These are phyloP conservation scores for Leptomonas seymouri DNA, from an alignment of 208 protist species.

Conservation along the genomic window DNA sequence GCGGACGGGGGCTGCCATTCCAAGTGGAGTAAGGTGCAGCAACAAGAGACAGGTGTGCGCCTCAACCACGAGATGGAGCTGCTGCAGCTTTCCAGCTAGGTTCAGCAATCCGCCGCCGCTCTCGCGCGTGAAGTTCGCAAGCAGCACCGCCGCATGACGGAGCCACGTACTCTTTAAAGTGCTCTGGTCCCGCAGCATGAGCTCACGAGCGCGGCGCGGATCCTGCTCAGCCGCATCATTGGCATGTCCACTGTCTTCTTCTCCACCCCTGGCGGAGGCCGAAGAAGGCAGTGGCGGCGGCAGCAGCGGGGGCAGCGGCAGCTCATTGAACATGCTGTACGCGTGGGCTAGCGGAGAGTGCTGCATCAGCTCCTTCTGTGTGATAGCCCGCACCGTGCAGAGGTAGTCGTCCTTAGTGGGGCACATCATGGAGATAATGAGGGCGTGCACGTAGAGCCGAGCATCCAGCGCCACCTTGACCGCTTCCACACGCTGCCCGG, in stretches of 20 bases:
- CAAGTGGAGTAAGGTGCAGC: constrained; percentile 50
- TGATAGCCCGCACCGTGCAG: constrained; percentile 59
- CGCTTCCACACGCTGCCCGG: constrained; percentile 65
- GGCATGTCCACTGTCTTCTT: not conserved
- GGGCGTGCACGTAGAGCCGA: constrained; percentile 64
- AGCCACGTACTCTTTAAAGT: constrained; percentile 42
- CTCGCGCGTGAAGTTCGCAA: constrained; percentile 69
- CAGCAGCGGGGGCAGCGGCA: constrained; percentile 60
- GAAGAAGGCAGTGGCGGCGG: constrained; percentile 7
- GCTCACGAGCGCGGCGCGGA: not conserved
- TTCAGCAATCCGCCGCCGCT: constrained; percentile 56
- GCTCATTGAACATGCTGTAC: constrained; percentile 84
- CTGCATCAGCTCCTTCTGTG: constrained; percentile 51
- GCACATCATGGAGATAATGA: constrained; percentile 91
- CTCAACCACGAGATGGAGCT: constrained; percentile 49
- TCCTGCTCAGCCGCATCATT: constrained; percentile 1
- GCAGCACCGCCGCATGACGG: constrained; percentile 56
- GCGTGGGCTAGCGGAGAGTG: constrained; percentile 76
- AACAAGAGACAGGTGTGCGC: constrained; percentile 79
- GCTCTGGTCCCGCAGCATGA: constrained; percentile 20
- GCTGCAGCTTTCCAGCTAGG: constrained; percentile 49
- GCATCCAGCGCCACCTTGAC: constrained; percentile 60
- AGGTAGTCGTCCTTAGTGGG: constrained; percentile 75
- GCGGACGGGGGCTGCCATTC: constrained; percentile 24
- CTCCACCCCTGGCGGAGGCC: not conserved